Conservation (phyloP, 345 rosid genomes). For the Clarkia xantiana region DNA sequence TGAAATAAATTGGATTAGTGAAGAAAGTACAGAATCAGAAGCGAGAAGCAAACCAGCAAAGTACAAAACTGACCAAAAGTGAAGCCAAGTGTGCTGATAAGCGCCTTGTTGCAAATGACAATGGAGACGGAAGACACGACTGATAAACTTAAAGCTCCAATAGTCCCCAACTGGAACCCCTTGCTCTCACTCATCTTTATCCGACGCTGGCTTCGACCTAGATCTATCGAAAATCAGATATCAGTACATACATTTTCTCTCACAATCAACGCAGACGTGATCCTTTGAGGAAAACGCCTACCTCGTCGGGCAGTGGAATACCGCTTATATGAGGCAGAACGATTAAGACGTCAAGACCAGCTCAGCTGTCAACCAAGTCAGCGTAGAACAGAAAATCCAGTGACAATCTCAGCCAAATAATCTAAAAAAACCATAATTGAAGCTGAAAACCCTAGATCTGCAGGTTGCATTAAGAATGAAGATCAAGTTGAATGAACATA, state of each 20-base stretch:
- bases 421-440: neutral
- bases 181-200: constrained; percentile 68
- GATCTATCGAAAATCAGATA: constrained; percentile 15
- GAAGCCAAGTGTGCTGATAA: constrained; percentile 93
- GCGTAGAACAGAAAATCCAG: neutral
- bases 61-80: constrained; percentile 47
- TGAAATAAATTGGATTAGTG: too few relatives aligned
- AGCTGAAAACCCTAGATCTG: constrained; percentile 41
- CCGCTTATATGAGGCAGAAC: too few relatives aligned
- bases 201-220: constrained; percentile 1
- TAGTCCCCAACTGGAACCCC: constrained; percentile 88
- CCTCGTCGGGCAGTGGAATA: too few relatives aligned
- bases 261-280: neutral
- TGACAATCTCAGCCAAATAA: too few relatives aligned
- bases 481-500: neutral
- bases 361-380: constrained; percentile 10
- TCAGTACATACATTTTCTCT: neutral
- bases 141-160: constrained; percentile 86
- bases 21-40: too few relatives aligned
- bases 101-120: constrained; percentile 98
- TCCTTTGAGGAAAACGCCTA: neutral
- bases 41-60: neutral
- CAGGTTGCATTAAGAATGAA: constrained; percentile 1
- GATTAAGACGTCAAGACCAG: neutral
- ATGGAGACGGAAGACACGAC: constrained; percentile 99